Evolutionary conservation across 176 grass and related monocot genomes (phyloP).

Genomic region (Oryza rufipogon): DNA sequence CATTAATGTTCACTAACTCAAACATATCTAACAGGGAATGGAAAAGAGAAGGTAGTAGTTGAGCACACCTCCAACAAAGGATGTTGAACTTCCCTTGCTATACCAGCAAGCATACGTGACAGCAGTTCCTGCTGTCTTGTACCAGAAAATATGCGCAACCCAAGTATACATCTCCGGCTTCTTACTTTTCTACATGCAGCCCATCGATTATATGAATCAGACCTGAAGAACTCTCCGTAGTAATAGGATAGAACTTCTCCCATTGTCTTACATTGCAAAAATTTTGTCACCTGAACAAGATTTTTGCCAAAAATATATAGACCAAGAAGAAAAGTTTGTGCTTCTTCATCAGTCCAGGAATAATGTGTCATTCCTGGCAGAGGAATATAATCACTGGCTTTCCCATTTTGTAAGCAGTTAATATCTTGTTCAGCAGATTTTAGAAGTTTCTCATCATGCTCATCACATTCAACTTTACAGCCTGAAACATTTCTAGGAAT

Average conservation of each 20-base stretch:
- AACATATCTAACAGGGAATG: background rate
- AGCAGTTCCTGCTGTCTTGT: constrained; percentile 80
- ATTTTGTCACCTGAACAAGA: constrained; percentile 71
- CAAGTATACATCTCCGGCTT: constrained; percentile 78
- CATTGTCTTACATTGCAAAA: constrained; percentile 67
- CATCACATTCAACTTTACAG: constrained; percentile 52
- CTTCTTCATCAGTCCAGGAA: constrained; percentile 66
- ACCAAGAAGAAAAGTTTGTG: constrained; percentile 78
- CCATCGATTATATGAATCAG: constrained; percentile 71
- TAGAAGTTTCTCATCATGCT: constrained; percentile 37
- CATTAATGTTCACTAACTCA: constrained; percentile 25
- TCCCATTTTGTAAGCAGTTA: constrained; percentile 31
- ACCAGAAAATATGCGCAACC: constrained; percentile 85
- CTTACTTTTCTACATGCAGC: constrained; percentile 75
- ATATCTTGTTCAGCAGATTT: constrained; percentile 43
- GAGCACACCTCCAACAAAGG: constrained; percentile 56
- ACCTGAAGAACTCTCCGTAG: constrained; percentile 84
- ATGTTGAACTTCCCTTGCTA: constrained; percentile 62
- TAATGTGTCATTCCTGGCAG: constrained; percentile 56
- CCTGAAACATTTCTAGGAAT: constrained; percentile 30
- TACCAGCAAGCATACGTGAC: constrained; percentile 59
- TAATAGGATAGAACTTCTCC: constrained; percentile 87
- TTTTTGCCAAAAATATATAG: constrained; percentile 94
- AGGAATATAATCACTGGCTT: constrained; percentile 39
- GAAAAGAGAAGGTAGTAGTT: constrained; percentile 18